These are phyloP conservation scores for Monilinia laxa DNA, from an alignment of 2,329 filamentous ascomycete genomes.

Conservation along the genomic window DNA sequence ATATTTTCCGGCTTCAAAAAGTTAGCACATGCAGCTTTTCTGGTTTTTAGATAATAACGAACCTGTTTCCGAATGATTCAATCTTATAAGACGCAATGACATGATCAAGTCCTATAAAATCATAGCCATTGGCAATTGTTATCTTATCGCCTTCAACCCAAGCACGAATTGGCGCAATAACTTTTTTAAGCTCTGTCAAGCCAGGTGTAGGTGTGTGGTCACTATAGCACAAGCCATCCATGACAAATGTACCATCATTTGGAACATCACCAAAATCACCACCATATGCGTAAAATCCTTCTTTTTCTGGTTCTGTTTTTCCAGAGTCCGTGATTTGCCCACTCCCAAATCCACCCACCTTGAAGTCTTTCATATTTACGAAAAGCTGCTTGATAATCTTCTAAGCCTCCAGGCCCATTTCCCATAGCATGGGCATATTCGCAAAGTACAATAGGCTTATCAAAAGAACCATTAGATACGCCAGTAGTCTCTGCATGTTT, in stretches of 20 bases:
- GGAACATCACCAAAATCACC: slow-evolving; percentile 62
- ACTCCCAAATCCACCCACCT: slow-evolving; percentile 59
- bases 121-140: slow-evolving; percentile 48
- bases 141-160: slow-evolving; percentile 42
- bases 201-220: slow-evolving; percentile 57
- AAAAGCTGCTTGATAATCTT: slow-evolving; percentile 67
- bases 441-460: slow-evolving; percentile 59
- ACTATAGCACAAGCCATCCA: slow-evolving; percentile 58
- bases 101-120: slow-evolving; percentile 53
- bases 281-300: slow-evolving; percentile 56
- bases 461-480: slow-evolving; percentile 44
- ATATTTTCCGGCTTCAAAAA: slow-evolving; percentile 31
- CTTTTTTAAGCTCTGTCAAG: slow-evolving; percentile 56
- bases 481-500: slow-evolving; percentile 43
- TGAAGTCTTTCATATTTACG: slow-evolving; percentile 33
- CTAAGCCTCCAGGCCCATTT: slow-evolving; percentile 67
- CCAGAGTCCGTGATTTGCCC: slow-evolving; percentile 59
- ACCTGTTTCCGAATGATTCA: slow-evolving; percentile 46
- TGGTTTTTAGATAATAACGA: slow-evolving; percentile 31
- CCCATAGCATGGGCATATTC: slow-evolving; percentile 68
- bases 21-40: slow-evolving; percentile 18
- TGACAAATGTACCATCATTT: slow-evolving; percentile 61
- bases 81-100: slow-evolving; percentile 48
- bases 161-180: slow-evolving; percentile 54
- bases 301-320: slow-evolving; percentile 46